Evolutionary conservation across 2,329 filamentous ascomycete species (phyloP).

Genomic region (Colletotrichum theobromicola): DNA sequence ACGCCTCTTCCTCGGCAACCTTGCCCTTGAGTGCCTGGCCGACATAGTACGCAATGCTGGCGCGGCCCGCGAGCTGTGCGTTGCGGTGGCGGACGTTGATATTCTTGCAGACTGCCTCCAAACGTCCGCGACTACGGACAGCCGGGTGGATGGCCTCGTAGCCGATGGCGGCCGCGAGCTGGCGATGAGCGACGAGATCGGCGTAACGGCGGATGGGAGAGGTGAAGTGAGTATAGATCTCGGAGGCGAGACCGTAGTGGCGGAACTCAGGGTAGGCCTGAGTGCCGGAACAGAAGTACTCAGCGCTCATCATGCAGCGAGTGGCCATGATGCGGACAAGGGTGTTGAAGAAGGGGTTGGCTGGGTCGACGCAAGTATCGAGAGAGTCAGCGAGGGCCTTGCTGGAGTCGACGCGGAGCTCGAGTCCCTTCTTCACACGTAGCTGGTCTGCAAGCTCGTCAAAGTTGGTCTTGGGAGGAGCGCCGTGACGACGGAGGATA

Average conservation of each 20-base stretch:
- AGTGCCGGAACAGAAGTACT: slow-evolving; percentile 96
- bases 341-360: slow-evolving; percentile 97
- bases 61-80: slow-evolving; percentile 91
- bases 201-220: slow-evolving; percentile 96
- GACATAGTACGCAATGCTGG: slow-evolving; percentile 97
- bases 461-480: slow-evolving; percentile 95
- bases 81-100: slow-evolving; percentile 98
- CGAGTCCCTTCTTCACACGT: slow-evolving; percentile 81
- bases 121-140: slow-evolving; percentile 79
- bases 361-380: slow-evolving; percentile 79
- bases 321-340: slow-evolving; percentile 97
- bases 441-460: slow-evolving; percentile 93
- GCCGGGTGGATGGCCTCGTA: slow-evolving; percentile 87
- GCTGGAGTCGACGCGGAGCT: slow-evolving; percentile 84
- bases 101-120: slow-evolving; percentile 96
- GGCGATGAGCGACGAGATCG: slow-evolving; percentile 92
- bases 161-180: slow-evolving; percentile 92
- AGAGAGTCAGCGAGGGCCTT: slow-evolving; percentile 93
- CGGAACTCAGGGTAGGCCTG: slow-evolving; percentile 94
- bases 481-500: slow-evolving; percentile 87
- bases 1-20: slow-evolving; percentile 83
- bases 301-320: slow-evolving; percentile 98
- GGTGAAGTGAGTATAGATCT: slow-evolving; percentile 99
- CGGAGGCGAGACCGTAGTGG: slow-evolving; percentile 93
- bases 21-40: slow-evolving; percentile 89